Evolutionary conservation across 2,329 filamentous ascomycete species (phyloP).

Genomic region (Rhynchosporium secalis): DNA sequence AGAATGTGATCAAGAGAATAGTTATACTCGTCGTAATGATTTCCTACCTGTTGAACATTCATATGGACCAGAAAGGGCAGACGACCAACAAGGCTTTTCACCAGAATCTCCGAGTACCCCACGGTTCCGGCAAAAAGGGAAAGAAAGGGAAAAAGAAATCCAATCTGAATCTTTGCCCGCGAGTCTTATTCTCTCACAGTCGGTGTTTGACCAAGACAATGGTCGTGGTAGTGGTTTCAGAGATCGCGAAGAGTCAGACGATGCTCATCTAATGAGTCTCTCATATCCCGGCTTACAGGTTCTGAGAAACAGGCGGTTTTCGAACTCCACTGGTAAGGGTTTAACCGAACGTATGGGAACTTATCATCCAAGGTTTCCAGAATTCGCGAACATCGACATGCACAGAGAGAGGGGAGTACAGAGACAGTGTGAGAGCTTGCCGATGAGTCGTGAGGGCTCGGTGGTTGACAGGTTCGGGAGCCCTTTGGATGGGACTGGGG

Average conservation of each 20-base stretch:
- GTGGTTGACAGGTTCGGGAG: constrained; percentile 29
- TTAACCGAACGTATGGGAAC: background rate
- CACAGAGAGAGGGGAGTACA: background rate
- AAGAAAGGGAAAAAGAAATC: constrained; percentile 5
- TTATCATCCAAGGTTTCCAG: constrained; percentile 41
- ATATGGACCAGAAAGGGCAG: background rate
- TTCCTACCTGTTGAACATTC: constrained; percentile 29
- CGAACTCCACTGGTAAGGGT: constrained; percentile 2
- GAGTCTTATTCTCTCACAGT: constrained; percentile 13
- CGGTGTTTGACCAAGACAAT: background rate
- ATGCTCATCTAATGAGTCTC: constrained; percentile 26
- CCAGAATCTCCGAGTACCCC: background rate
- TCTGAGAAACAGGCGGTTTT: background rate
- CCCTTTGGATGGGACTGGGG: background rate
- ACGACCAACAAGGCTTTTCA: background rate
- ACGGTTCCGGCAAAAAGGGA: background rate
- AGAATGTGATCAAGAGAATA: constrained; percentile 17
- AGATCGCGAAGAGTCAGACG: background rate
- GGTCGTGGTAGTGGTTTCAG: background rate
- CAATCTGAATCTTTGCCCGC: constrained; percentile 25
- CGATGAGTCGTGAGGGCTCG: constrained; percentile 51
- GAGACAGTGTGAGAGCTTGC: constrained; percentile 51
- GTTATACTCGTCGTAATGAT: constrained; percentile 33
- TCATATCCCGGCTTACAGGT: constrained; percentile 27
- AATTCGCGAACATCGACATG: constrained; percentile 42